Base-by-base conservation (phyloP, 345 rosid genomes). In the Clausena lansium region DNA sequence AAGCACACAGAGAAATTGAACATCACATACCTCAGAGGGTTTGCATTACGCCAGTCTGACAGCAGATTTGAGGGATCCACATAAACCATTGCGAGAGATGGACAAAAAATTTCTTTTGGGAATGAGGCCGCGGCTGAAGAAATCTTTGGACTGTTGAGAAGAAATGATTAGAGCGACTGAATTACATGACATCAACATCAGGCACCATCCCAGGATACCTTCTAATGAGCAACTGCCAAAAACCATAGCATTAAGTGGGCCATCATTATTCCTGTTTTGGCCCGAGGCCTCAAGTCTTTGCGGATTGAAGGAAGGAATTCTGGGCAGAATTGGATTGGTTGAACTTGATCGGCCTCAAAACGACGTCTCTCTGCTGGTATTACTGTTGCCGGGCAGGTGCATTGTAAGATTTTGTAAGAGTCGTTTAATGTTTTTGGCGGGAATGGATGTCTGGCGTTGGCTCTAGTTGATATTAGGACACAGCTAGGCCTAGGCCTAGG, bases 361-460 rank as follows among this genome's bases (percentile, higher is more conserved):
- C 50, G 66, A 9, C n/a, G 76, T 0, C 74, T 62, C 70, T 68
- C 8, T 41, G 4, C 32, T 30, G 32, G 32, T 30, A 30, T 30
- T 30, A 2, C 32, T 30, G 32, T 30, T 30, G 32, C 32, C 32
- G 27, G 33, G 38, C 25, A 4, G 57, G 15, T 89, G 86, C 99
- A 95, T 7, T 87, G 97, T 22, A 95, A 78, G 63, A 90, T 90
- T 60, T 88, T 87, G 85, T 88, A 95, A 30, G 94, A 76, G 5
- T 85, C 89, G 35, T 65, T 72, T 85, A 92, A 92, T 63, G 78
- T 72, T 80, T 81, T 92, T 1, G 88, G 84, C 5, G 97, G 93
- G 76, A 95, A 95, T 36, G 83, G 8, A 75, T 93, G 99, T 97
- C 99, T 35, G 99, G 98, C 24, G 98, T 92, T 32, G 99, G 99